Base-by-base conservation (phyloP, 805 yeast genomes). In the Candida maltosa region DNA sequence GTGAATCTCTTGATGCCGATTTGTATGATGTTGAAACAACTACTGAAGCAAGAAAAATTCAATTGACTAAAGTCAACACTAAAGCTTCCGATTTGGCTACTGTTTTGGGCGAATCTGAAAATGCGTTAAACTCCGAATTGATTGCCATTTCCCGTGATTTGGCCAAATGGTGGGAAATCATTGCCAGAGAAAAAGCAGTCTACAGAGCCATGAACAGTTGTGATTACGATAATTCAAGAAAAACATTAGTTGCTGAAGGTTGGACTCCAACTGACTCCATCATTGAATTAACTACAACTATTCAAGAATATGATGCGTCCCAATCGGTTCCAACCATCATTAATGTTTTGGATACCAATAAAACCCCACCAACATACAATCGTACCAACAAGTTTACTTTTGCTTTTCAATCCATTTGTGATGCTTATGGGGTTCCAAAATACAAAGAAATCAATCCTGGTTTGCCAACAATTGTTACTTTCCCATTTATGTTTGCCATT, bases 401-500 rank as follows among this genome's bases (percentile, higher is more conserved):
- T 22, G 96, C 96, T 0, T 93, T 87, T 70, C 99, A 93, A 68
- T 70, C 78, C 31, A 88, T 93, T 66, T 86, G 87, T 54, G 98
- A 93, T 59, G 93, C 97, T 3, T 93, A 93, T 61, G 98, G 97
- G 49, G 72, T 87, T 39, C 93, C 96, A 7, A 76, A 87, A 3
- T 93, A 93, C 64, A 82, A 87, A 49, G 98, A 93, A 61, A 93
- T 93, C 19, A 93, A 93, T 59, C 96, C 98, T 4, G 98, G 95
- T 36, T 69, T 93, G 44, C 91, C 98, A 4, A 91, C 98, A 1
- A 78, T 87, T 31, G 83, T 93, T 17, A 93, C 98, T 0, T 93
- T 93, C 69, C 98, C 98, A 16, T 93, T 93, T 60, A 85, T 93
- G 95, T 93, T 93, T 66, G 97, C 98, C 19, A 83, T 93, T 51